A percentile compares a stretch with the other conserved stretches of the same genome.
phyloP scores from a whole-genome alignment of 768 basidiomycete species.

The Dentipellis sp. region DNA sequence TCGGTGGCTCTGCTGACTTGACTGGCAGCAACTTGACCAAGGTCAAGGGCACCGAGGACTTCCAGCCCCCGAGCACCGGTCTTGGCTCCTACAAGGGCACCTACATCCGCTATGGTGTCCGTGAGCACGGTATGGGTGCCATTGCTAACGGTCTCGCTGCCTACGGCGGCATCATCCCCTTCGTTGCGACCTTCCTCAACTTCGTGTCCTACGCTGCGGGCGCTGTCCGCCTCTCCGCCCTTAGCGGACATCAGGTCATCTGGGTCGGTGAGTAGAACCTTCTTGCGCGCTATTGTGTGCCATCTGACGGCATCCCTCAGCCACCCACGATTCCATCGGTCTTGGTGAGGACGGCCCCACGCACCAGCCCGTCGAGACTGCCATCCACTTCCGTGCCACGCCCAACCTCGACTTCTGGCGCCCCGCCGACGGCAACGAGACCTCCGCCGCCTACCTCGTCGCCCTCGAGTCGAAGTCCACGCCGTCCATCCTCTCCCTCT shows the following conservation, averaged over 20 bases:
- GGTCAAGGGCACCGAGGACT: slow-evolving; percentile 77
- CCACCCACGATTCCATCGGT: slow-evolving; percentile 93
- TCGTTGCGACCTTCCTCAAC: slow-evolving; percentile 91
- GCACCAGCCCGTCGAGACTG: slow-evolving; percentile 91
- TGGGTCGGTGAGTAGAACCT: slow-evolving; percentile 65
- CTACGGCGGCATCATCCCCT: slow-evolving; percentile 88
- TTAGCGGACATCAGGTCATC: slow-evolving; percentile 84
- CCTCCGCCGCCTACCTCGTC: slow-evolving; percentile 83
- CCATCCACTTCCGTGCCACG: slow-evolving; percentile 74
- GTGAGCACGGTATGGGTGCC: slow-evolving; percentile 96
- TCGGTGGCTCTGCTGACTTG: slow-evolving; percentile 86
- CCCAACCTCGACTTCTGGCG: slow-evolving; percentile 93
- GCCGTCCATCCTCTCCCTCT: slow-evolving; percentile 76
- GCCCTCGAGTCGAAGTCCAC: slow-evolving; percentile 68
- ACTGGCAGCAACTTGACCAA: slow-evolving; percentile 91
- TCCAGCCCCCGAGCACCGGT: slow-evolving; percentile 83
- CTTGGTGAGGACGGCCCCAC: slow-evolving; percentile 93
- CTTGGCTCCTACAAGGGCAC: slow-evolving; percentile 80
- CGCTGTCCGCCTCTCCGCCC: slow-evolving; percentile 84
- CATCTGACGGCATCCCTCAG: slow-evolving; percentile 25
- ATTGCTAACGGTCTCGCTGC: slow-evolving; percentile 87
- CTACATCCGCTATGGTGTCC: slow-evolving; percentile 94
- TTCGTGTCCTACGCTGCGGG: slow-evolving; percentile 92
- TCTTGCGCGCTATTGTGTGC: neutral
- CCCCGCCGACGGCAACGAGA: slow-evolving; percentile 94